These are phyloP conservation scores for Rhizopus arrhizus DNA, from an alignment of 371 early-diverging fungal genomes.

Conservation along the genomic window DNA sequence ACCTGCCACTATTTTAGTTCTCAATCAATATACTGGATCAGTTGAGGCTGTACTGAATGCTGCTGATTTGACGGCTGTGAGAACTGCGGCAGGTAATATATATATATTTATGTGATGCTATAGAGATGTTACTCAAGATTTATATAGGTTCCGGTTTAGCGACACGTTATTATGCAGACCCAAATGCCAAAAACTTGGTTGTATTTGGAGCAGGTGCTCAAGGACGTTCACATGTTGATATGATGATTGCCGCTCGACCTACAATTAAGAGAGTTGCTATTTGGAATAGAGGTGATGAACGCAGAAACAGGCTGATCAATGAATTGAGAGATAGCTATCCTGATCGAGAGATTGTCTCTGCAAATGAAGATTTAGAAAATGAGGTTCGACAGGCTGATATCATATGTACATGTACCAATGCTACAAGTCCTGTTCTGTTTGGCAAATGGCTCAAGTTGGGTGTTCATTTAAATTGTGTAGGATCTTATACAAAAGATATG, in stretches of 20 bases:
- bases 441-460: slow-evolving; percentile 57
- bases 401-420: slow-evolving; percentile 65
- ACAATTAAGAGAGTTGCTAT: slow-evolving; percentile 45
- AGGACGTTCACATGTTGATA: slow-evolving; percentile 58
- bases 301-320: slow-evolving; percentile 41
- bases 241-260: slow-evolving; percentile 55
- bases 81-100: slow-evolving; percentile 60
- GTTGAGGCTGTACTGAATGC: slow-evolving; percentile 62
- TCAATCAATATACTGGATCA: slow-evolving; percentile 54
- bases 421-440: slow-evolving; percentile 47
- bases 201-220: slow-evolving; percentile 69
- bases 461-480: slow-evolving; percentile 63
- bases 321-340: slow-evolving; percentile 38
- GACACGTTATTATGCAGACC: slow-evolving; percentile 45
- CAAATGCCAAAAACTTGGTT: slow-evolving; percentile 43
- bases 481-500: slow-evolving; percentile 63
- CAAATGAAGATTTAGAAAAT: slow-evolving; percentile 35
- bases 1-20: slow-evolving; percentile 56
- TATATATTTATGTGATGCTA: neutral
- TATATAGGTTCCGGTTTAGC: slow-evolving; percentile 58
- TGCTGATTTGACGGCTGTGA: slow-evolving; percentile 55
- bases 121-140: neutral
- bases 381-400: slow-evolving; percentile 56
- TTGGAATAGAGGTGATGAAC: slow-evolving; percentile 56
- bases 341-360: slow-evolving; percentile 29